Base-by-base conservation (phyloP, 805 yeast species). In the Wickerhamomyces kurtzmanii region DNA sequence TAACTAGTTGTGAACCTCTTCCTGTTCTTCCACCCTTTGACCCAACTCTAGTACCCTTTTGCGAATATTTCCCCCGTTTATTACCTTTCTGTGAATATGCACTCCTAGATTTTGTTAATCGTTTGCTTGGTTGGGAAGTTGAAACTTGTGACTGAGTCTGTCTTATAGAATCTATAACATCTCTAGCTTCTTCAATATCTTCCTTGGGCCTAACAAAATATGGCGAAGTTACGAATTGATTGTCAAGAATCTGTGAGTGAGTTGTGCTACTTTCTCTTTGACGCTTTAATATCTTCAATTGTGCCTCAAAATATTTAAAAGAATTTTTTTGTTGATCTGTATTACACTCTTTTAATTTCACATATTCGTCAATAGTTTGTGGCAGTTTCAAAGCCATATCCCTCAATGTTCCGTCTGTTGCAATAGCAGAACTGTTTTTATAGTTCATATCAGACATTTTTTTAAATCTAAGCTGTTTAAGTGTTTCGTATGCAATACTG, bases 301-400 rank as follows among this genome's bases (percentile, higher is more conserved):
- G 26, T 16, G 51, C 51, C 31, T 58, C 61, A 46, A 70, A 69
- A 32, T 51, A 41, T 22, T 39, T 40, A 39, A 63, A 70, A 35
- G 49, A 43, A 3, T 19, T 49, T 43, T 17, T 43, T 21, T 45
- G 50, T 20, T 36, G 38, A 11, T 20, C 28, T 19, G 51, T 59
- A 13, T 45, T 31, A 4, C 45, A 47, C 13, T 29, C 66, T 1
- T 42, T 47, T 26, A 72, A 39, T 27, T 42, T 46, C 6, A 56
- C 49, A 45, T 59, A 78, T 22, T 62, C 77, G 12, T 42, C 46
- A 24, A 62, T 62, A 11, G 61, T 64, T 3, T 60, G 57, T 2
- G 86, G 85, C 18, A 77, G 53, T 27, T 52, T 57, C 12, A 47
- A 37, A 0, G 82, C 72, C 73, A 77, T 65, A 24, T 71, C 75